Evolutionary conservation across 2,329 filamentous ascomycete species (phyloP).

Genomic region (Scytalidium sp.): DNA sequence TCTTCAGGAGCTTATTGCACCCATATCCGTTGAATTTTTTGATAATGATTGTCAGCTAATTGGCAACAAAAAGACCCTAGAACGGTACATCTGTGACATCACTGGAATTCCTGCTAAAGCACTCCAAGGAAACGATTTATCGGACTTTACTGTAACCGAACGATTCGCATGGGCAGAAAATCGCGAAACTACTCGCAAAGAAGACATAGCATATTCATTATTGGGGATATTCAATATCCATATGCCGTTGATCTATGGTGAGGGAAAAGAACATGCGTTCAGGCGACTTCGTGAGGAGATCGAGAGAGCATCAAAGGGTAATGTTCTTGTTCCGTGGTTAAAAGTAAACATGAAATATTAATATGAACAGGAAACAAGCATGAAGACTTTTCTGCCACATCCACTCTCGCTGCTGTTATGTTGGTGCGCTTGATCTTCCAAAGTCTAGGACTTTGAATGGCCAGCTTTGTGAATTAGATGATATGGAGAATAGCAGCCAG

Average conservation of each 20-base stretch:
- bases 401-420: conserved; percentile 25
- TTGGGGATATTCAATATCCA: conserved; percentile 41
- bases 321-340: too few relatives aligned
- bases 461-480: too few relatives aligned
- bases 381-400: conserved; percentile 25
- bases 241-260: conserved; percentile 40
- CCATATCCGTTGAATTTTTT: conserved; percentile 11
- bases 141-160: conserved; percentile 11
- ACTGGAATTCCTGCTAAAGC: conserved; percentile 13
- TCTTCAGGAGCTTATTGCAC: conserved; percentile 17
- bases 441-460: too few relatives aligned
- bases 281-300: conserved; percentile 32
- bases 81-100: conserved; percentile 14
- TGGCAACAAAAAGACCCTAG: conserved; percentile 14
- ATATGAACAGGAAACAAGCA: conserved; percentile 18
- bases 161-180: conserved; percentile 36
- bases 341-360: too few relatives aligned
- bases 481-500: too few relatives aligned
- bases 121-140: conserved; percentile 11
- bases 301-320: conserved; percentile 7
- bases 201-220: conserved; percentile 43
- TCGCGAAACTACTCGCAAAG: conserved; percentile 29
- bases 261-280: conserved; percentile 29
- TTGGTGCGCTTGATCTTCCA: too few relatives aligned
- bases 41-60: conserved; percentile 11